These are phyloP conservation scores for Trypanosomatidae sp. DNA, from an alignment of 208 protist species.

Conservation along the genomic window DNA sequence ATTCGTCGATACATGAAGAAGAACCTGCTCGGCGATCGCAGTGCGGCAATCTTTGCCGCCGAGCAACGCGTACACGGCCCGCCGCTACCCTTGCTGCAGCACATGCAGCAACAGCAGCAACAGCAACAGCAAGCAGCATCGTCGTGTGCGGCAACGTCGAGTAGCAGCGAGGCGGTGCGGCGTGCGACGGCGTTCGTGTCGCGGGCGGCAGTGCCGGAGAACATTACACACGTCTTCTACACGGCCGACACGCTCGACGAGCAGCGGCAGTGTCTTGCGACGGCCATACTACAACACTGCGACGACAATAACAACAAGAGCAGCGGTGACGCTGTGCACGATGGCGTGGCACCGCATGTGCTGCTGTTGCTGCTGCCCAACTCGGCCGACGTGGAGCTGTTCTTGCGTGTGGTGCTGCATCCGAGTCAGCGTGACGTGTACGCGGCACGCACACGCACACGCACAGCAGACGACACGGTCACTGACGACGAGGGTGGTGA, in stretches of 20 bases:
- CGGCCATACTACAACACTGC: constrained; percentile 19
- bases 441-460: too few species aligned
- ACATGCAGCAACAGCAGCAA: neutral
- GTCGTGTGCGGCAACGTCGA: neutral
- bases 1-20: constrained; percentile 84
- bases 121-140: constrained; percentile 1
- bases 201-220: constrained; percentile 35
- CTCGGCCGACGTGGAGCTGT: constrained; percentile 20
- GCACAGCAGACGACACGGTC: neutral
- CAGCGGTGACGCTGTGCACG: neutral
- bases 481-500: neutral
- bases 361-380: constrained; percentile 58
- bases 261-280: constrained; percentile 45
- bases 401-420: constrained; percentile 32
- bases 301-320: neutral
- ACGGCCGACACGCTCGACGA: constrained; percentile 62
- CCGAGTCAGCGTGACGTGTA: constrained; percentile 29
- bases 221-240: constrained; percentile 69
- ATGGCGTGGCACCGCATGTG: neutral
- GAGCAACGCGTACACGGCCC: neutral
- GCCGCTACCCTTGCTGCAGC: neutral
- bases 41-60: constrained; percentile 61
- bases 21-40: constrained; percentile 50
- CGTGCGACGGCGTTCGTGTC: constrained; percentile 23
- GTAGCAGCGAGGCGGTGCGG: constrained; percentile 3